Base-by-base conservation (phyloP, 2,329 filamentous ascomycete genomes). In the Didymella lethalis region DNA sequence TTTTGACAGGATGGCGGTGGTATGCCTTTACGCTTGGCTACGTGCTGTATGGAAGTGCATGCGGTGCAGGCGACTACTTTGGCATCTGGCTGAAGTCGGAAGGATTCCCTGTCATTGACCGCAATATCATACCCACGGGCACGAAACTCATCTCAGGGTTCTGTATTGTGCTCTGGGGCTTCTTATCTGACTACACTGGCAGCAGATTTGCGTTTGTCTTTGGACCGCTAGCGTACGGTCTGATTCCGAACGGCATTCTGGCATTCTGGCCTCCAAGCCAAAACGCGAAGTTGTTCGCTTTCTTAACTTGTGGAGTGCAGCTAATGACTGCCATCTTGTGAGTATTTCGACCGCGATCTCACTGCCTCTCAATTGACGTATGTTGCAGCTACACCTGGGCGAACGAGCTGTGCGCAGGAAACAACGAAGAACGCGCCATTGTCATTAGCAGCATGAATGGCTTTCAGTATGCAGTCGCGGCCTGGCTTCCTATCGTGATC, bases 271-370 rank as follows among this genome's bases (percentile, higher is more conserved):
- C 52, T 1, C 14, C 52, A 16, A 54, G 44, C 12, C 52, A 48
- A 28, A 48, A 26, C 6, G 52, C 26, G 12, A 54, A 54, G 28
- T 45, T 54, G 2, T 54, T 43, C 26, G 52, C 52, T 3, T 54
- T 54, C 26, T 28, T 54, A 18, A 54, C 34, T 11, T 43, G 26
- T 41, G 45, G 52, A 16, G 52, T 54, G 20, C 52, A 48, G 20
- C 44, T 54, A 12, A 54, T 54, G 52, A 54, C 52, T 26, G 45
- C 52, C 11, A 48, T 54, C 34, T 54, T 48, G 34, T 47, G 28
- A 54, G 43, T 41, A 7, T 18, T 12, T 7, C 10, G 4, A 11
- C 5, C 2, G 3, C 18, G 18, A 40, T 8, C n/a, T 23, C 18
- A 40, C 2, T 16, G 2, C 3, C 6, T 40, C 8, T 12, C 23